A percentile compares a stretch with the other conserved stretches of the same genome.
phyloP scores from a whole-genome alignment of 208 protist species.

The Trypanosoma brucei region DNA sequence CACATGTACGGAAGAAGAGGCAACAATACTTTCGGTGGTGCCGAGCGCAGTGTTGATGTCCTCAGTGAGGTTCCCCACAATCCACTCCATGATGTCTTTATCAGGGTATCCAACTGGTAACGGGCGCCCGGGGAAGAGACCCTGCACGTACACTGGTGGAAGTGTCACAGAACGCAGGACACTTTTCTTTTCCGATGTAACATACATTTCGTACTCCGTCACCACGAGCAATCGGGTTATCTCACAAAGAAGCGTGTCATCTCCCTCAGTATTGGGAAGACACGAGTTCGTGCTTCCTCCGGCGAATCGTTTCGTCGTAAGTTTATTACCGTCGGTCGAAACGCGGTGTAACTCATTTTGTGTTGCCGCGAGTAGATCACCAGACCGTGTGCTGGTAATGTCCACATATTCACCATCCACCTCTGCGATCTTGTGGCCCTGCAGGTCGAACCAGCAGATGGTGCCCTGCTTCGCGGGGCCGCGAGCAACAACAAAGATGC shows the following conservation, averaged over 20 bases:
- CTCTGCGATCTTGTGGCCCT: neutral
- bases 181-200: constrained; percentile 22
- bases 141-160: constrained; percentile 24
- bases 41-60: constrained; percentile 25
- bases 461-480: neutral
- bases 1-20: constrained; percentile 19
- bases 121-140: constrained; percentile 25
- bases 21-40: constrained; percentile 21
- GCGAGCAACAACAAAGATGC: constrained; percentile 21
- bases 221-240: constrained; percentile 39
- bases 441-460: constrained; percentile 4
- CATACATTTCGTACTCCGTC: constrained; percentile 38
- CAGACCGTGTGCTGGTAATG: constrained; percentile 1
- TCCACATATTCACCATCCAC: constrained; percentile 1
- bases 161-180: constrained; percentile 37
- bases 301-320: constrained; percentile 23
- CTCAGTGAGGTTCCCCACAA: constrained; percentile 24
- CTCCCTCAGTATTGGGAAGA: constrained; percentile 20
- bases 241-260: constrained; percentile 30
- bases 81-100: constrained; percentile 11
- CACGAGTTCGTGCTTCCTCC: constrained; percentile 10
- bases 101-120: constrained; percentile 41
- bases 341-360: constrained; percentile 26
- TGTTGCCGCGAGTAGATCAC: constrained; percentile 20
- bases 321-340: constrained; percentile 2